phyloP scores from a whole-genome alignment of 805 yeast species.

The Ogataea paraovalis region DNA sequence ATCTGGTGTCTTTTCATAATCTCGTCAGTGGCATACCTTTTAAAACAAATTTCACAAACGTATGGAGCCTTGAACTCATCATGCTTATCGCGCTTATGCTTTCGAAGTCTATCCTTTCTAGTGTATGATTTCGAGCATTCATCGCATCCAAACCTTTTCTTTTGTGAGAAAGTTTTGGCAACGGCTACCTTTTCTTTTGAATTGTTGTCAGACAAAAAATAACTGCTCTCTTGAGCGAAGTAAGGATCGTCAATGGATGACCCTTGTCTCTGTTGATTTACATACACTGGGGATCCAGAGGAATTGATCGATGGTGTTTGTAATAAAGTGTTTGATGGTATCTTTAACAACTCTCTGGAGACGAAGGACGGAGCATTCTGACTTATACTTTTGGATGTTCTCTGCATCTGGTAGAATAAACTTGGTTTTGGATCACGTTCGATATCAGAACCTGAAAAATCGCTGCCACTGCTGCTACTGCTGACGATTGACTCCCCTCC shows the following conservation, averaged over 20 bases:
- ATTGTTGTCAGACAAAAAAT: background rate
- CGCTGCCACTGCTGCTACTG: too few relatives aligned
- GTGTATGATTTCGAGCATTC: conserved; percentile 5
- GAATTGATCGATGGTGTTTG: conserved; percentile 2
- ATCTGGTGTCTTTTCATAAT: conserved; percentile 7
- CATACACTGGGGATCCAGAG: conserved; percentile 26
- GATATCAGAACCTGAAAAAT: too few relatives aligned
- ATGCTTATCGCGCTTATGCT: conserved; percentile 7
- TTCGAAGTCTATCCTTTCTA: conserved; percentile 5
- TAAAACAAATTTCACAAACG: conserved; percentile 5
- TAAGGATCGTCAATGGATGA: background rate
- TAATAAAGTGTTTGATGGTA: background rate
- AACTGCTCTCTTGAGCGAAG: background rate
- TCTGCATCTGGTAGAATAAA: too few relatives aligned
- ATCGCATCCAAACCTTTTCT: conserved; percentile 3
- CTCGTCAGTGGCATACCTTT: conserved; percentile 5
- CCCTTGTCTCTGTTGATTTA: background rate
- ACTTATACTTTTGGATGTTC: too few relatives aligned
- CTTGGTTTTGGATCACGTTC: too few relatives aligned
- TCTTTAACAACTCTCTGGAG: too few relatives aligned
- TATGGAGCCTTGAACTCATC: background rate
- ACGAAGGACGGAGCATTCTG: too few relatives aligned
- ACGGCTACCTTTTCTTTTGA: background rate
- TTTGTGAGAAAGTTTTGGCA: too few relatives aligned
- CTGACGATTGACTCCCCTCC: too few relatives aligned